Evolutionary conservation across 208 protist genomes (phyloP).

Genomic region (Porcisia hertigi): DNA sequence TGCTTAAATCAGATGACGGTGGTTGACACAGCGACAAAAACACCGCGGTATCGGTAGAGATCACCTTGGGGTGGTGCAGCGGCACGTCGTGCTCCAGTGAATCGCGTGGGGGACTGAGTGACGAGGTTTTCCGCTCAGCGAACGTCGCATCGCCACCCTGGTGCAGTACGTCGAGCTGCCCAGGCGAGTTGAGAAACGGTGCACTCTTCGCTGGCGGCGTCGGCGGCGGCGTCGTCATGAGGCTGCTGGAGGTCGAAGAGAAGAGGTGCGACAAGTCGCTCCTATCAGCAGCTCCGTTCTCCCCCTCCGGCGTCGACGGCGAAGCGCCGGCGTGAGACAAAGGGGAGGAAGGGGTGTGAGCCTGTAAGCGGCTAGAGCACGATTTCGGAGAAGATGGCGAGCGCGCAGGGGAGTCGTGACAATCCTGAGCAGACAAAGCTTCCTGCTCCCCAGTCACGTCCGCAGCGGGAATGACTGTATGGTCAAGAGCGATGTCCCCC

Average conservation of each 20-base stretch:
- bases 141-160: not conserved
- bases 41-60: not conserved
- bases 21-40: conserved; percentile 15
- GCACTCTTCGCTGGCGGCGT: not conserved
- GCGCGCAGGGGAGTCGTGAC: not conserved
- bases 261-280: conserved; percentile 1
- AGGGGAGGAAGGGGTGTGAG: not conserved
- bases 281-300: not conserved
- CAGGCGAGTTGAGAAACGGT: not conserved
- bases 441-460: conserved; percentile 5
- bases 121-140: no score
- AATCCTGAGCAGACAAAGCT: not conserved
- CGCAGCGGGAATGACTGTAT: not conserved
- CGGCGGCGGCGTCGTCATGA: conserved; percentile 6
- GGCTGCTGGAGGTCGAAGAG: conserved; percentile 14
- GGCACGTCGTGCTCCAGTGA: not conserved
- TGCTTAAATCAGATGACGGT: not conserved
- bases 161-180: not conserved
- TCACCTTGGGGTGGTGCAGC: not conserved
- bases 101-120: not conserved
- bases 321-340: not conserved
- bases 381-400: not conserved
- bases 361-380: not conserved
- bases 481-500: not conserved
- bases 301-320: not conserved